phyloP scores from a whole-genome alignment of 2,329 filamentous ascomycete species.

The Sordariomycetes sp. region DNA sequence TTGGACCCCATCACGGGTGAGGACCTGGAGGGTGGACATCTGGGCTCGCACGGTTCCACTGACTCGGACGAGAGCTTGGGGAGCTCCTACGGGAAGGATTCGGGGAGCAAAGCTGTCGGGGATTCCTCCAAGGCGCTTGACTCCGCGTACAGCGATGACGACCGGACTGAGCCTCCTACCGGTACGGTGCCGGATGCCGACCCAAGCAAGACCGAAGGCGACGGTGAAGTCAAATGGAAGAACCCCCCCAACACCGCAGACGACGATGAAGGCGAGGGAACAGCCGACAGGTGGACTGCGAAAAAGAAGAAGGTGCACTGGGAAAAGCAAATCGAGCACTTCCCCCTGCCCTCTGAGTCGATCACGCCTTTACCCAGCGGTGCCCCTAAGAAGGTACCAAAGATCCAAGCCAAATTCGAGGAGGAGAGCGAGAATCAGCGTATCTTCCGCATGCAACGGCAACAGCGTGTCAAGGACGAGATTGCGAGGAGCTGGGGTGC shows the following conservation, averaged over 20 bases:
- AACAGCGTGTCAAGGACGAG: slow-evolving; percentile 60
- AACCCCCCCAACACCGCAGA: slow-evolving; percentile 14
- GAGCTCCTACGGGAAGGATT: not conserved
- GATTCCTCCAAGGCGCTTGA: not conserved
- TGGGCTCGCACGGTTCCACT: no score
- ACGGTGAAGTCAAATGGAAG: slow-evolving; percentile 13
- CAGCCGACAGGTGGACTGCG: not conserved
- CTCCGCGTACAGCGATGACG: not conserved
- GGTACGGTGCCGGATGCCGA: no score
- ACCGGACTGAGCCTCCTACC: no score
- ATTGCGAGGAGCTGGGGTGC: slow-evolving; percentile 74
- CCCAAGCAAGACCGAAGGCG: slow-evolving; percentile 2
- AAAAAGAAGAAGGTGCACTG: slow-evolving; percentile 47
- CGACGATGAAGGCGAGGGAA: slow-evolving; percentile 9
- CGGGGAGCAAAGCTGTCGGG: not conserved
- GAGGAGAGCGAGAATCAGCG: slow-evolving; percentile 52
- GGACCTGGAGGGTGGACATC: no score
- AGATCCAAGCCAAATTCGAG: slow-evolving; percentile 67
- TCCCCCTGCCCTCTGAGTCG: slow-evolving; percentile 61
- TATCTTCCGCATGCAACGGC: slow-evolving; percentile 53
- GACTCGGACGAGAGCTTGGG: not conserved
- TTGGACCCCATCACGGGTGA: not conserved
- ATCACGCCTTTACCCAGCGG: slow-evolving; percentile 70
- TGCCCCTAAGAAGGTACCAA: slow-evolving; percentile 59
- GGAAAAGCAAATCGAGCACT: slow-evolving; percentile 65